A percentile compares a stretch with the other conserved stretches of the same genome.
Evolutionary conservation across 345 rosid genomes (phyloP).

Genomic region (Syzygium aromaticum): DNA sequence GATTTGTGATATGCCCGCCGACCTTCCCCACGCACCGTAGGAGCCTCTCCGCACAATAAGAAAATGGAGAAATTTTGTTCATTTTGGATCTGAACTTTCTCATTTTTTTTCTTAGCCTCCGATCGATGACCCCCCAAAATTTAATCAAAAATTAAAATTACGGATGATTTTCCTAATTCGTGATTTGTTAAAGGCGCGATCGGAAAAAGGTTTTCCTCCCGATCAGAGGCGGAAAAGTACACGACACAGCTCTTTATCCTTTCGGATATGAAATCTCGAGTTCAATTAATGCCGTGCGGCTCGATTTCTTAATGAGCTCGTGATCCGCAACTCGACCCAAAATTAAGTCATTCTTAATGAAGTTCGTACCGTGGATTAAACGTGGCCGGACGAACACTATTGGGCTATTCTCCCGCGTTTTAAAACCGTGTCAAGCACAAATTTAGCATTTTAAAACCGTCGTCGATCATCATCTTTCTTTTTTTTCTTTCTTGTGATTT

Average conservation of each 20-base stretch:
- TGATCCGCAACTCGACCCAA: fast-evolving
- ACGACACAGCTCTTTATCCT: too few relatives aligned
- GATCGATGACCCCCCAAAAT: neutral
- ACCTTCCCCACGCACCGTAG: neutral
- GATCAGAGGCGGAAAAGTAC: too few relatives aligned
- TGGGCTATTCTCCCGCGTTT: neutral
- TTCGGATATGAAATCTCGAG: too few relatives aligned
- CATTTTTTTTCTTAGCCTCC: neutral
- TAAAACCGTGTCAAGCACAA: neutral
- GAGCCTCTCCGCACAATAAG: fast-evolving
- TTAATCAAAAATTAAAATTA: neutral
- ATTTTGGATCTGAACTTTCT: neutral
- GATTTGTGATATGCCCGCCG: too few relatives aligned
- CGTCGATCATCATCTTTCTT: neutral
- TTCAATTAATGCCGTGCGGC: too few relatives aligned
- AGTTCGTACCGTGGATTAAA: too few relatives aligned
- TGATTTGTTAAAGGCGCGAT: neutral
- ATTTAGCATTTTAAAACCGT: neutral
- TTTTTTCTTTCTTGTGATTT: neutral
- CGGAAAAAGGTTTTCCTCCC: neutral
- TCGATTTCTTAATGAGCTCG: too few relatives aligned
- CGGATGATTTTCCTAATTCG: neutral
- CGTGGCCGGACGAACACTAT: too few relatives aligned
- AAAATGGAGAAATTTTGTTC: neutral
- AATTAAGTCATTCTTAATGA: too few relatives aligned